Evolutionary conservation across 768 basidiomycete species (phyloP), one percentile per base, ranked within the genome.

Genomic region (Mycena haematopus): DNA sequence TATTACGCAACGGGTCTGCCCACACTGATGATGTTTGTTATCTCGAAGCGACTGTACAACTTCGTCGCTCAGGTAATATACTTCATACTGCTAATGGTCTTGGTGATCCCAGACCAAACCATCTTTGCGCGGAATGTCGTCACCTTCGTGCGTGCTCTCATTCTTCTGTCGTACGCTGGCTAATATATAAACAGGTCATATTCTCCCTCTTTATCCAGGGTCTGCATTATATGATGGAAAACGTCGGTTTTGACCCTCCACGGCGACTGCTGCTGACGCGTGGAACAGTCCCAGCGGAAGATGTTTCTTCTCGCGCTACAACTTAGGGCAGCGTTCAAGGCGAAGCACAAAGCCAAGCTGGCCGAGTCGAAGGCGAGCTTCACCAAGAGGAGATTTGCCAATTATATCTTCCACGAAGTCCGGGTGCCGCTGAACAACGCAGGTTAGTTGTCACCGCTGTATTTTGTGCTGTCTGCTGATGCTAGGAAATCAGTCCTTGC

Each of bases 381-480:
- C 27, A 70, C 72, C 47, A 77, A 76, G 60, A 44, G 74, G 56
- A 75, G 82, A 33, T 82, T 84, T 65, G 78, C 80, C 10, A 77
- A 75, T 15, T 82, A 83, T 67, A 80, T 83, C 68, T 82, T 82
- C 66, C 81, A 82, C 67, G 65, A 74, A 62, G 83, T 84, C 49
- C 75, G 83, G 35, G 82, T 84, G 2, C 83, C 83, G 27, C 76
- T 84, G 66, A 84, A 84, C 65, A 82, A 82, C 15, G 82, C 82
- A 2, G 68, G 73, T 76, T 5, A 6, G 62, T 53, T 11, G 19
- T 27, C n/a, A 17, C 13, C n/a, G 2, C 13, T 22, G 9, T 36
- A n/a, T n/a, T n/a, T 17, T 55, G 22, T 13, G n/a, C 13, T n/a
- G 19, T 22, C 21, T 19, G 25, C 56, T 55, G 49, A 62, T 33